Evolutionary conservation across 306 rosid species (phyloP), one percentile per base, ranked within the genome.

Genomic region (Trichosanthes cucumerina): DNA sequence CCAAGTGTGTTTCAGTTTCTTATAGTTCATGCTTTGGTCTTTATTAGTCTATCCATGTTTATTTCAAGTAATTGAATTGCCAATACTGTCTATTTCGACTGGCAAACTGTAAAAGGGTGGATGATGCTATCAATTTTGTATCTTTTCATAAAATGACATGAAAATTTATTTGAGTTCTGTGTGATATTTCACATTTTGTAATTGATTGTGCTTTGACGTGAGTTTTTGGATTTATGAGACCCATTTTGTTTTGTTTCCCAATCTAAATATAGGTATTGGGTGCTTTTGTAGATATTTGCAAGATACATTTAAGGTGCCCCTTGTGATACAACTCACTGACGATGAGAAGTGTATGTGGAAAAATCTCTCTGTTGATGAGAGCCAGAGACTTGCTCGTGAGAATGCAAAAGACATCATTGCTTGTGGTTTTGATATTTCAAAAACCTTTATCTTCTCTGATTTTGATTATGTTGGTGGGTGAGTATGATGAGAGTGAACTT

Each of bases 341-440:
- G 97, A 95, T 71, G 98, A 95, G 90, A 92, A 92, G 80, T 92
- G 91, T 79, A 87, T 92, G 81, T 95, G 98, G 98, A 92, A 92
- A 80, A 86, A 88, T 85, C 88, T 92, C 44, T 83, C 92, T 0
- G 79, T 91, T 15, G 97, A 95, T 80, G 98, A 92, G 79, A 58
- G 90, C 83, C 89, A 82, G 66, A 91, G 98, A 75, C 96, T 95
- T 49, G 97, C 97, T 0, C 83, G 97, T 47, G 97, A 95, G 86
- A 92, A 95, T 76, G 93, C 98, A 2, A 92, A 92, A 76, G 98
- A 95, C 65, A 95, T 92, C 73, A 95, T 95, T 81, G 98, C 98
- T 75, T 95, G 98, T 84, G 98, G 97, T 71, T 95, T 92, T 86
- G 98, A 92, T 77, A 50, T 95, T 73, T 80, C 93, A 2, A 88